A percentile compares a stretch with the other conserved stretches of the same genome.
These are phyloP conservation scores for Russula compacta DNA, from an alignment of 768 basidiomycete genomes.

Conservation along the genomic window DNA sequence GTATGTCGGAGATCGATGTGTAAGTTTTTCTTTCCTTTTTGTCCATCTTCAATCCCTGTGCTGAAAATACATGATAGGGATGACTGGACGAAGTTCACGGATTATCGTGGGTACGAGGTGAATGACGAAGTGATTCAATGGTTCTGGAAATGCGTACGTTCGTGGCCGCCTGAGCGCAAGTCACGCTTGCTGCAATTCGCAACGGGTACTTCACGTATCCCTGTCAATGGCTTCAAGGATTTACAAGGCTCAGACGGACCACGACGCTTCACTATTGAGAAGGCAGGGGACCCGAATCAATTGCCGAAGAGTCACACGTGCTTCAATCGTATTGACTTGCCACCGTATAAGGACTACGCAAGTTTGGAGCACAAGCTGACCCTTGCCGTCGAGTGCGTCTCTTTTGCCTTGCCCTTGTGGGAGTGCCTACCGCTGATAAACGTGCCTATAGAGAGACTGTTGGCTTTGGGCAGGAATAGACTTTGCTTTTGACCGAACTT, in stretches of 20 bases:
- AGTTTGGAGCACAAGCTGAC: slow-evolving; percentile 93
- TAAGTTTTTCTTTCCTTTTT: slow-evolving; percentile 35
- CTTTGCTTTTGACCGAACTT: background rate
- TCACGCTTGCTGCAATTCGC: slow-evolving; percentile 94
- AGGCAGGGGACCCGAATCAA: slow-evolving; percentile 93
- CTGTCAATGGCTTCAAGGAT: slow-evolving; percentile 98
- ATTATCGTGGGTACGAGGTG: slow-evolving; percentile 94
- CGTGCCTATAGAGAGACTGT: slow-evolving; percentile 67
- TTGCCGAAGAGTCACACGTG: slow-evolving; percentile 95
- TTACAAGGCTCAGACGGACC: slow-evolving; percentile 97
- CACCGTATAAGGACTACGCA: slow-evolving; percentile 95
- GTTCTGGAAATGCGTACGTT: slow-evolving; percentile 99
- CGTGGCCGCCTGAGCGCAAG: slow-evolving; percentile 98
- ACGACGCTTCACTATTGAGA: slow-evolving; percentile 95
- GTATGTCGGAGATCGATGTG: slow-evolving; percentile 99
- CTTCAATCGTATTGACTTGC: slow-evolving; percentile 94
- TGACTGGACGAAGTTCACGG: slow-evolving; percentile 99
- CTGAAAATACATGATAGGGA: slow-evolving; percentile 40
- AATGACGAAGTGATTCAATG: slow-evolving; percentile 96
- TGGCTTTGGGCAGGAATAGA: slow-evolving; percentile 86
- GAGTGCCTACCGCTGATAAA: slow-evolving; percentile 2
- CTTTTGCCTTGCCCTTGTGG: slow-evolving; percentile 1
- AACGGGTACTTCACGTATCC: slow-evolving; percentile 93
- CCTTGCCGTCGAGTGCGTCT: slow-evolving; percentile 81
- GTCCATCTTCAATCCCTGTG: background rate